phyloP scores from a whole-genome alignment of 495 filamentous ascomycete genomes.

The Penicillium soppii region DNA sequence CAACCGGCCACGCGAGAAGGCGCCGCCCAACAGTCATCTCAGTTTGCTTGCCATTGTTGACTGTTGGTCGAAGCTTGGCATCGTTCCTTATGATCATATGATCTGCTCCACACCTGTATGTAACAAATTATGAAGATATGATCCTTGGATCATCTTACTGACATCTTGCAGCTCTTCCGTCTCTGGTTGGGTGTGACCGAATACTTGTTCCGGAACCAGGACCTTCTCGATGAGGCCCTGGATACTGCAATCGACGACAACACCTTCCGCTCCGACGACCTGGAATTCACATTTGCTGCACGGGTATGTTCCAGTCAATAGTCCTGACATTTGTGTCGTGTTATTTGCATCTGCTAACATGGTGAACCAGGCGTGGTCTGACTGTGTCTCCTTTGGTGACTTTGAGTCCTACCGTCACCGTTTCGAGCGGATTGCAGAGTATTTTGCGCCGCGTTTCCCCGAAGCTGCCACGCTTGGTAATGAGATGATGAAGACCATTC shows the following conservation, averaged over 20 bases:
- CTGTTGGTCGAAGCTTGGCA: slow-evolving; percentile 91
- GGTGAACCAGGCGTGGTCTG: slow-evolving; percentile 73
- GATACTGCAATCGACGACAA: slow-evolving; percentile 83
- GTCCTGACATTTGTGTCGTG: not conserved
- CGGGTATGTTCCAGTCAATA: slow-evolving; percentile 47
- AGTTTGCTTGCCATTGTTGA: slow-evolving; percentile 97
- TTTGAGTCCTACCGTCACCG: slow-evolving; percentile 88
- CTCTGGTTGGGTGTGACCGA: slow-evolving; percentile 97
- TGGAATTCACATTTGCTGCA: slow-evolving; percentile 97
- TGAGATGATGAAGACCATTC: slow-evolving; percentile 93
- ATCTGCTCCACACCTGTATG: slow-evolving; percentile 91
- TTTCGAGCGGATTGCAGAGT: slow-evolving; percentile 82
- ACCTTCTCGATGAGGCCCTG: slow-evolving; percentile 80
- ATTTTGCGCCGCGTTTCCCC: slow-evolving; percentile 85
- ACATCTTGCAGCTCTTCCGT: slow-evolving; percentile 70
- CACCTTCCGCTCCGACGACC: slow-evolving; percentile 84
- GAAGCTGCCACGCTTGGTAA: slow-evolving; percentile 86
- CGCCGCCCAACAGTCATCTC: slow-evolving; percentile 86
- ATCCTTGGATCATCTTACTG: slow-evolving; percentile 5
- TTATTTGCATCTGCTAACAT: slow-evolving; percentile 3
- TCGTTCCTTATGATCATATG: slow-evolving; percentile 98
- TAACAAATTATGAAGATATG: slow-evolving; percentile 4
- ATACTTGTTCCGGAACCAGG: slow-evolving; percentile 85
- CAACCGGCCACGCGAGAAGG: slow-evolving; percentile 56
- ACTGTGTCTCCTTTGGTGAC: slow-evolving; percentile 85